Evolutionary conservation across 2,329 filamentous ascomycete species (phyloP).

Genomic region (Cadophora malorum): DNA sequence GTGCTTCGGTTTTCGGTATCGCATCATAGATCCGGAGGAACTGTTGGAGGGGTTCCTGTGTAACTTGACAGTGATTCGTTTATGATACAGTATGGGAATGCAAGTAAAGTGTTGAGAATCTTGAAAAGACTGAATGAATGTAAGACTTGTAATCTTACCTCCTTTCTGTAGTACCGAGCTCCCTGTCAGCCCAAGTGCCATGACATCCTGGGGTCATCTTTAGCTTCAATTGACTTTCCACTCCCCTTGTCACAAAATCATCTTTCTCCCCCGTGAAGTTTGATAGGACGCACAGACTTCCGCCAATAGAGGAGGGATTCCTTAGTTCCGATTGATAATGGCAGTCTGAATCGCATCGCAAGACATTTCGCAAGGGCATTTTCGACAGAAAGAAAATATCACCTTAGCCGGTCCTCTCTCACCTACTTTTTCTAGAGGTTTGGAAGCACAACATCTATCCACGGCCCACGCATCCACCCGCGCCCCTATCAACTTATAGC

Average conservation of each 20-base stretch:
- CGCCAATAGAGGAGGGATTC: not conserved
- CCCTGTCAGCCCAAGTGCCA: not conserved
- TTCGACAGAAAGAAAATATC: not conserved
- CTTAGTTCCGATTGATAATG: conserved; percentile 11
- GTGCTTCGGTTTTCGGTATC: not conserved
- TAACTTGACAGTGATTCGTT: not conserved
- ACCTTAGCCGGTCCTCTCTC: not conserved
- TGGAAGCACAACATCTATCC: not conserved
- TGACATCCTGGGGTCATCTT: not conserved
- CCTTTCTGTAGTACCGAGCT: no score
- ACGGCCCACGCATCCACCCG: conserved; percentile 5
- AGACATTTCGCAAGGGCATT: not conserved
- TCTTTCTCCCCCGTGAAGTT: not conserved
- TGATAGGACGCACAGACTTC: conserved; percentile 13
- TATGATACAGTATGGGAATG: not conserved
- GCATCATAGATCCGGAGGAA: not conserved
- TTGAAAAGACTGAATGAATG: not conserved
- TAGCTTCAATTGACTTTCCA: not conserved
- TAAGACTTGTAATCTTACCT: not conserved
- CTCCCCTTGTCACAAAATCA: conserved; percentile 1
- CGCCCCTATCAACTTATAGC: conserved; percentile 4
- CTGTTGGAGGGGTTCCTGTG: not conserved
- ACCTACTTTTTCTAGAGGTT: not conserved
- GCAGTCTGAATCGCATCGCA: conserved; percentile 7
- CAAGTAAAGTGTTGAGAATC: not conserved